These are phyloP conservation scores for Penicillium pancosmium DNA, from an alignment of 495 filamentous ascomycete genomes.

Conservation along the genomic window DNA sequence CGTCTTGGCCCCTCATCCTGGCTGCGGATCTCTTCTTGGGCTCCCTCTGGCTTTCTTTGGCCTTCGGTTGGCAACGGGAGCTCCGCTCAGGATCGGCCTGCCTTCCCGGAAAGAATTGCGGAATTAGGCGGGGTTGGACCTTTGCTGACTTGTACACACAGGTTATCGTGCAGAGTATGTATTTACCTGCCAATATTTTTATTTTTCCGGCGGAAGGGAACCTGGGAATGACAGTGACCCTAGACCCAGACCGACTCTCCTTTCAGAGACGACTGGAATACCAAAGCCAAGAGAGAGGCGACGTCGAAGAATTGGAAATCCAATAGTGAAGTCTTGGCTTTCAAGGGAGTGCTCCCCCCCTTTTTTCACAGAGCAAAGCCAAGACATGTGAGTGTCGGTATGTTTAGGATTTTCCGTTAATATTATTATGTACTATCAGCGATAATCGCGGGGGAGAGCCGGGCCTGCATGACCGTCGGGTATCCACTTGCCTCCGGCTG, in stretches of 20 bases:
- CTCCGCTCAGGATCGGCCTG: conserved; percentile 5
- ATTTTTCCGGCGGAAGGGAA: conserved; percentile 2
- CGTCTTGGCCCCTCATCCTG: conserved; percentile 35
- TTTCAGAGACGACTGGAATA: conserved; percentile 20
- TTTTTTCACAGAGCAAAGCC: conserved; percentile 21
- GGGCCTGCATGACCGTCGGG: conserved; percentile 25
- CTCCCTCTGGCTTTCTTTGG: conserved; percentile 25
- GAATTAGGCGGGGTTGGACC: conserved; percentile 14
- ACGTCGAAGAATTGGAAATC: conserved; percentile 27
- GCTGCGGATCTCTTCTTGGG: conserved; percentile 33
- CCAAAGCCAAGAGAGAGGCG: conserved; percentile 30
- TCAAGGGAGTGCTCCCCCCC: conserved; percentile 11
- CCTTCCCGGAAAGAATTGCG: conserved; percentile 25
- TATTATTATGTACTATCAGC: conserved; percentile 9
- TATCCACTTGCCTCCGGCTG: conserved; percentile 27
- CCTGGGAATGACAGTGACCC: conserved; percentile 12
- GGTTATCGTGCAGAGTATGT: conserved; percentile 12
- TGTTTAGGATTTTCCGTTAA: conserved; percentile 25
- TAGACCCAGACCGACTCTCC: conserved; percentile 13
- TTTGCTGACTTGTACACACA: conserved; percentile 12
- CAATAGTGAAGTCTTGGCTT: conserved; percentile 36
- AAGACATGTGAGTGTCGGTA: conserved; percentile 30
- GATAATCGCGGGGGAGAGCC: conserved; percentile 28
- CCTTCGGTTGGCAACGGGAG: conserved; percentile 34
- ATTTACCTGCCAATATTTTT: conserved; percentile 17